phyloP scores from a whole-genome alignment of 441 rosid genomes.

The Jatropha podagrica region DNA sequence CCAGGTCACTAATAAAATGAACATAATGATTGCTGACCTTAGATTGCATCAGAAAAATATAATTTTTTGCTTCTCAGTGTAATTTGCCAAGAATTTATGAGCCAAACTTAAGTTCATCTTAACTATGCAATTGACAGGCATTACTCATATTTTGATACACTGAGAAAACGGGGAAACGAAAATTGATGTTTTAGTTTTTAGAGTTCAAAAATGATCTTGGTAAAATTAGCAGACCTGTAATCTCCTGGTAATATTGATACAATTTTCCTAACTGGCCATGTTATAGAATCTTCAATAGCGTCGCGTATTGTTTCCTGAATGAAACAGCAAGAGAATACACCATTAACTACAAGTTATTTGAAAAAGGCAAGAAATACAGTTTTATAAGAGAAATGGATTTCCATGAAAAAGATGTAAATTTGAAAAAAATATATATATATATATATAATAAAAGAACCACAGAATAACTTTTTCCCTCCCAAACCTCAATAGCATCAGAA shows the following conservation, averaged over 20 bases:
- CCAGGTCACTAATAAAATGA: constrained; percentile 58
- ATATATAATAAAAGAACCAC: too few relatives aligned
- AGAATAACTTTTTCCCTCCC: neutral
- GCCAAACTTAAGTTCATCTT: neutral
- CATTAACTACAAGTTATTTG: neutral
- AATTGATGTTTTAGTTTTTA: neutral
- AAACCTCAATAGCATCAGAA: constrained; percentile 57
- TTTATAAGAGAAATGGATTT: neutral
- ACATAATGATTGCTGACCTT: neutral
- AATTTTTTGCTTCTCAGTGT: neutral
- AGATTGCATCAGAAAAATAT: neutral
- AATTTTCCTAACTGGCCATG: constrained; percentile 97
- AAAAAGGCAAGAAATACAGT: neutral
- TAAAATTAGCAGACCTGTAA: constrained; percentile 57
- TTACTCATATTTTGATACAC: neutral
- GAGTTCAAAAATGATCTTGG: neutral
- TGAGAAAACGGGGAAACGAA: neutral
- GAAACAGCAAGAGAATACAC: neutral
- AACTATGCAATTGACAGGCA: neutral
- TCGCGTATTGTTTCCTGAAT: constrained; percentile 80
- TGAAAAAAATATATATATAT: too few relatives aligned
- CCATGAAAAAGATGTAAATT: neutral
- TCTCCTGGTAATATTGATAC: constrained; percentile 89
- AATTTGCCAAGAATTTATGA: neutral
- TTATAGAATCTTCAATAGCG: constrained; percentile 87